A percentile compares a stretch with the other conserved stretches of the same genome.
phyloP scores from a whole-genome alignment of 108 stramenopile species.

The Schizochytrium sp. region DNA sequence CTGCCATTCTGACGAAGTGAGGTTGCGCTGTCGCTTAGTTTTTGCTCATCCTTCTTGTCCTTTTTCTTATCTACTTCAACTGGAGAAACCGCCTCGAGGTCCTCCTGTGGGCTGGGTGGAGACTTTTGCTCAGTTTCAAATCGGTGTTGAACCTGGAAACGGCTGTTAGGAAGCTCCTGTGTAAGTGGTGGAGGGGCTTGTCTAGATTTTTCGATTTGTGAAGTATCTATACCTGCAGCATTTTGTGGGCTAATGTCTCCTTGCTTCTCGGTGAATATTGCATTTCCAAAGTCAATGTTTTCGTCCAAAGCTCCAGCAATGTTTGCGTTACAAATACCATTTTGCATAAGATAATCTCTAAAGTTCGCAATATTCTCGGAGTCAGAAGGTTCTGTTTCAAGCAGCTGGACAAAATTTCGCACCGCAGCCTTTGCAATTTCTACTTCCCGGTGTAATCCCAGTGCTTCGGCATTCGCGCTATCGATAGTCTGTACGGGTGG shows the following conservation, averaged over 20 bases:
- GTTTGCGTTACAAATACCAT: background rate
- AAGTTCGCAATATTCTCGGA: background rate
- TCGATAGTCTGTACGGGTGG: conserved; percentile 1
- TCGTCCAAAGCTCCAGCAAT: background rate
- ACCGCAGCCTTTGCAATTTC: conserved; percentile 54
- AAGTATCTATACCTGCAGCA: too few species aligned
- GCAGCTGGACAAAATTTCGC: conserved; percentile 45
- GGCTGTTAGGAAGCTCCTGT: too few species aligned
- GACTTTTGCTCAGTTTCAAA: too few species aligned
- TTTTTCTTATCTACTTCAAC: too few species aligned
- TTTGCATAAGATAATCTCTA: background rate
- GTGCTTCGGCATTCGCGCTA: background rate
- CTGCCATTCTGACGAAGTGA: too few species aligned
- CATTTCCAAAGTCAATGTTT: background rate
- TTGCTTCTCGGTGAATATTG: background rate
- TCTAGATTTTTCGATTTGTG: too few species aligned
- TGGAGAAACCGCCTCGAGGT: too few species aligned
- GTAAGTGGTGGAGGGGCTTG: too few species aligned
- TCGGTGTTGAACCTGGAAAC: too few species aligned
- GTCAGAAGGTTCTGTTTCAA: background rate
- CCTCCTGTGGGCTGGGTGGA: too few species aligned
- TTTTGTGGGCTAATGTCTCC: background rate
- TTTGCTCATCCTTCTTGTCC: too few species aligned
- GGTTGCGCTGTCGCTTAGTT: too few species aligned
- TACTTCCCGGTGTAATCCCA: conserved; percentile 13